phyloP scores from a whole-genome alignment of 2,329 filamentous ascomycete genomes.

The Sporothrix dimorphospora region DNA sequence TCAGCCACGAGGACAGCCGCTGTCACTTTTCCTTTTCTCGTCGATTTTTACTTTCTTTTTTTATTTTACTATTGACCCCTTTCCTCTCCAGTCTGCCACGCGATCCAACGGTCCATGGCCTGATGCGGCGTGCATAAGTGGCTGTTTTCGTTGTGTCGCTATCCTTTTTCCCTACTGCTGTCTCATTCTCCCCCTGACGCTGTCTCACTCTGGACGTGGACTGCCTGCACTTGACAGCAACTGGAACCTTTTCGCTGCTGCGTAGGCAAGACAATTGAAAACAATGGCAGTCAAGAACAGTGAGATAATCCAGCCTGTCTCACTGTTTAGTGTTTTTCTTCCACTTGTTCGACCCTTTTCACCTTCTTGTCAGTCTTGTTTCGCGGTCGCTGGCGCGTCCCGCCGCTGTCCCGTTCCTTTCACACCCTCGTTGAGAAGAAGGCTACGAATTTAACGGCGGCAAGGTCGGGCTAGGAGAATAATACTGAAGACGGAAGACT shows the following conservation, averaged over 20 bases:
- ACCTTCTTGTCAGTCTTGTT: background rate
- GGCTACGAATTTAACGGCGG: background rate
- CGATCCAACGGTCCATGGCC: slow-evolving; percentile 7
- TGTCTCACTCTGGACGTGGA: background rate
- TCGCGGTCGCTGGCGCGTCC: slow-evolving; percentile 15
- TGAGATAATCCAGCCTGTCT: no score
- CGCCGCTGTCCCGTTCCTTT: background rate
- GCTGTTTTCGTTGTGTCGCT: background rate
- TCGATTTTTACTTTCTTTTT: slow-evolving; percentile 6
- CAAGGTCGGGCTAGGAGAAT: slow-evolving; percentile 17
- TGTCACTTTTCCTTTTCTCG: background rate
- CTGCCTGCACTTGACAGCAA: no score
- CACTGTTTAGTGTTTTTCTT: no score
- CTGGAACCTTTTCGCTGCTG: background rate
- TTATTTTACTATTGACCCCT: background rate
- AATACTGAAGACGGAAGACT: background rate
- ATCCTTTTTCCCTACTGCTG: background rate
- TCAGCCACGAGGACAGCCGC: background rate
- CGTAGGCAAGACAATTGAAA: slow-evolving; percentile 10
- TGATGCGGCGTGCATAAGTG: slow-evolving; percentile 8
- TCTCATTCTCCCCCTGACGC: background rate
- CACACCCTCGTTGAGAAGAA: background rate
- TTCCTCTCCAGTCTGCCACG: background rate
- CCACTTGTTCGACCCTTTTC: background rate
- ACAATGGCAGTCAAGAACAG: no score